Evolutionary conservation across 345 rosid genomes (phyloP).

Genomic region (Melaleuca quinquenervia): DNA sequence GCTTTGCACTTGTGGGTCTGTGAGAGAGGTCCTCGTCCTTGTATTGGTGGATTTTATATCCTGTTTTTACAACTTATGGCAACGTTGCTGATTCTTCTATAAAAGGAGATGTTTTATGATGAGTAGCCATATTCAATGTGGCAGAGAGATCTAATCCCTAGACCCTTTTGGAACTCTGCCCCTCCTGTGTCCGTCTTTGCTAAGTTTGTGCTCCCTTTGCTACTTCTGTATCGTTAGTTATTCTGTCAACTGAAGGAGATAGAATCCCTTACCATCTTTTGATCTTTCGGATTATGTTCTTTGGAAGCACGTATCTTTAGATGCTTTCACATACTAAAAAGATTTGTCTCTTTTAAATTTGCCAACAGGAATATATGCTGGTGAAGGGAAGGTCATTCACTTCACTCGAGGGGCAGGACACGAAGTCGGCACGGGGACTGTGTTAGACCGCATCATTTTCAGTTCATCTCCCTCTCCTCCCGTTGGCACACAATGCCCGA

Average conservation of each 20-base stretch:
- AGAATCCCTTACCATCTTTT: neutral
- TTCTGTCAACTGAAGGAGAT: neutral
- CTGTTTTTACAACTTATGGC: neutral
- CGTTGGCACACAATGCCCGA: conserved; percentile 35
- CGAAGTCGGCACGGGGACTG: conserved; percentile 54
- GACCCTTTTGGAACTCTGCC: neutral
- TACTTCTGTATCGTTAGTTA: neutral
- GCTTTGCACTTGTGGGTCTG: neutral
- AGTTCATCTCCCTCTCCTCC: conserved; percentile 28
- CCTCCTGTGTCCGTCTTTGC: neutral
- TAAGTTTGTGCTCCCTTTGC: neutral
- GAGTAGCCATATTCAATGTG: neutral
- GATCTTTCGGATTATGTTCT: neutral
- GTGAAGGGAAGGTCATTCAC: conserved; percentile 60
- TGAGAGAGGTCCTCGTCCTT: neutral
- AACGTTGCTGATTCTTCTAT: neutral
- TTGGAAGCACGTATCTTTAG: neutral
- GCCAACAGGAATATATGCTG: conserved; percentile 47
- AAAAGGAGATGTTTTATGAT: neutral
- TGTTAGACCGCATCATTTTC: conserved; percentile 41
- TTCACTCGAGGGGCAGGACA: conserved; percentile 64
- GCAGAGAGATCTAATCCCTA: neutral
- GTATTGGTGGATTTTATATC: neutral
- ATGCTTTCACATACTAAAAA: neutral
- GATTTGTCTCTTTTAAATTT: neutral